A percentile compares a stretch with the other conserved stretches of the same genome.
phyloP scores from a whole-genome alignment of 2,329 filamentous ascomycete species.

The Lachnellula hyalina region DNA sequence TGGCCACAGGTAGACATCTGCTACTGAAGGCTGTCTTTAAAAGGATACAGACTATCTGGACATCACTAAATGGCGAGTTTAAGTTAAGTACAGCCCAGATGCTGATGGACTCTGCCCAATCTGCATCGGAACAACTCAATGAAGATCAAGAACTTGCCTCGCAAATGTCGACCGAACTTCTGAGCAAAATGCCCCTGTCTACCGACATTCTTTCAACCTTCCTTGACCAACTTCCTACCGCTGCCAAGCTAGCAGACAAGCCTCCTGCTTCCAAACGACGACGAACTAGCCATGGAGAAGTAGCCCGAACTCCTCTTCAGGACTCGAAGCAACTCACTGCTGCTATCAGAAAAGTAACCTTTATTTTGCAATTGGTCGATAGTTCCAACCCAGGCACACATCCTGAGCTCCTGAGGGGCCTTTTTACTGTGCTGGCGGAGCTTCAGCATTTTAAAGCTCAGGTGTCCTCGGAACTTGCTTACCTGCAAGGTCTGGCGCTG shows the following conservation, averaged over 20 bases:
- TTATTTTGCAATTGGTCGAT: slow-evolving; percentile 85
- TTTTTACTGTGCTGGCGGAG: slow-evolving; percentile 83
- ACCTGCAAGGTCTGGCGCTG: slow-evolving; percentile 80
- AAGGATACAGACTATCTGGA: slow-evolving; percentile 68
- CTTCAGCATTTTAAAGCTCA: slow-evolving; percentile 79
- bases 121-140: slow-evolving; percentile 28
- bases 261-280: slow-evolving; percentile 73
- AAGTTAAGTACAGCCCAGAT: slow-evolving; percentile 55
- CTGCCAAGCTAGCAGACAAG: slow-evolving; percentile 66
- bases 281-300: slow-evolving; percentile 69
- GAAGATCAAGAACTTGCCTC: slow-evolving; percentile 36
- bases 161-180: slow-evolving; percentile 63
- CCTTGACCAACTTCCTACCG: slow-evolving; percentile 66
- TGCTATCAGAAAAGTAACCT: slow-evolving; percentile 70
- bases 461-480: slow-evolving; percentile 80
- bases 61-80: slow-evolving; percentile 59
- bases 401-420: slow-evolving; percentile 66
- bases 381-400: slow-evolving; percentile 70
- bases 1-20: slow-evolving; percentile 39
- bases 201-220: slow-evolving; percentile 68
- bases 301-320: slow-evolving; percentile 54
- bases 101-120: slow-evolving; percentile 57
- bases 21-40: slow-evolving; percentile 62
- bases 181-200: slow-evolving; percentile 68
- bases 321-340: slow-evolving; percentile 61